phyloP scores from a whole-genome alignment of 129 eudicot genomes.

The Artemisia tridentata region DNA sequence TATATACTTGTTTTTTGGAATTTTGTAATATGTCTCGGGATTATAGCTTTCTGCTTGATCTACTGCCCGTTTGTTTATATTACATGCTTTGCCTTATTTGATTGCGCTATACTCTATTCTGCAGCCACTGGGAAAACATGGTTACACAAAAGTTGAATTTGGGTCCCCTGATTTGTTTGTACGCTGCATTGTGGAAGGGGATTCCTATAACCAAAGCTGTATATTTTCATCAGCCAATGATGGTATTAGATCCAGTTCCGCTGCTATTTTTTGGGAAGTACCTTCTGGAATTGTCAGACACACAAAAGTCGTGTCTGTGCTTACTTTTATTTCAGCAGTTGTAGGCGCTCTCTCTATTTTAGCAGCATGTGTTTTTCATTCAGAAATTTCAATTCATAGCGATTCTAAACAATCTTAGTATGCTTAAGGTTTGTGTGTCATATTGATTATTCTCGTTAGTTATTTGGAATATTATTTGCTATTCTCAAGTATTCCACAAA shows the following conservation, averaged over 20 bases:
- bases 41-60: too few species aligned
- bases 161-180: constrained; percentile 57
- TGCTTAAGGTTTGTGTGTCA: constrained; percentile 7
- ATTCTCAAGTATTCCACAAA: constrained; percentile 14
- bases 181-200: constrained; percentile 39
- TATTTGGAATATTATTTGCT: not conserved
- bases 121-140: constrained; percentile 69
- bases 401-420: constrained; percentile 42
- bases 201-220: constrained; percentile 36
- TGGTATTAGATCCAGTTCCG: constrained; percentile 9
- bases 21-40: too few species aligned
- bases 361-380: constrained; percentile 40
- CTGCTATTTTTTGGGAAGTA: constrained; percentile 59
- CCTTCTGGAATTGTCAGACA: constrained; percentile 75
- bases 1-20: too few species aligned
- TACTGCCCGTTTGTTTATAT: too few species aligned
- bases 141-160: constrained; percentile 59
- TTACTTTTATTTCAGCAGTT: constrained; percentile 73
- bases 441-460: constrained; percentile 13
- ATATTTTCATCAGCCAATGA: constrained; percentile 27
- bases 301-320: constrained; percentile 49
- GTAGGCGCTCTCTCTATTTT: constrained; percentile 59
- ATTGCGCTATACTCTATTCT: constrained; percentile 11
- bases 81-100: not conserved
- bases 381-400: constrained; percentile 20